Evolutionary conservation across 331 rosid genomes (phyloP), one percentile per base, ranked within the genome.

Genomic region (Spiraea crenata): DNA sequence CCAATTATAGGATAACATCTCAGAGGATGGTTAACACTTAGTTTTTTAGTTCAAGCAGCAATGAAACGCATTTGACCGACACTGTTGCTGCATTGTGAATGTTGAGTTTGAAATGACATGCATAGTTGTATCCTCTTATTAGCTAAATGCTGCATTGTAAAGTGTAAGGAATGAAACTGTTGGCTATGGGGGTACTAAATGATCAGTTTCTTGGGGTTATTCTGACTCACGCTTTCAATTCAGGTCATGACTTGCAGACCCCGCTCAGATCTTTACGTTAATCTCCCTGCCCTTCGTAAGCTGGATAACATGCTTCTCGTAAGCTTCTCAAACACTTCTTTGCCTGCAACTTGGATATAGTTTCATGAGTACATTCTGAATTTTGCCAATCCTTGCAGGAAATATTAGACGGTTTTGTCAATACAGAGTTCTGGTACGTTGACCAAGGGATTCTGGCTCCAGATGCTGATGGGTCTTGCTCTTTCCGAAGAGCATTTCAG

Each of bases 281-380:
- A 91, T 76, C 98, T 95, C 52, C 98, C 96, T 2, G 99, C 98
- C 42, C 82, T 91, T 38, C 92, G 96, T 2, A 95, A 95, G 88
- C 66, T 95, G 83, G 99, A 95, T 60, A 89, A 91, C 87, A 88
- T 95, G 99, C 96, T 91, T 80, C 96, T 91, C 49, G 99, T 95
- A 89, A 83, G 98, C 66, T 65, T 77, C 66, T 60, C 67, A 57
- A 35, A 44, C 74, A 69, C 57, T 65, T 56, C 35, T 59, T 73
- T 44, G 11, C 19, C 52, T 69, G 11, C 14, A 63, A 65, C 61
- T 61, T 40, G 25, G 7, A 55, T 71, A 59, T 57, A 34, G 56
- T 70, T 79, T 57, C 59, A 65, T 41, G 51, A 63, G 70, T 52
- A 17, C 46, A 44, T 71, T 79, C 69, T 70, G 51, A 86, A 48